Conservation (phyloP, 1,284 basidiomycete genomes). For the Apiotrichum siamense region DNA sequence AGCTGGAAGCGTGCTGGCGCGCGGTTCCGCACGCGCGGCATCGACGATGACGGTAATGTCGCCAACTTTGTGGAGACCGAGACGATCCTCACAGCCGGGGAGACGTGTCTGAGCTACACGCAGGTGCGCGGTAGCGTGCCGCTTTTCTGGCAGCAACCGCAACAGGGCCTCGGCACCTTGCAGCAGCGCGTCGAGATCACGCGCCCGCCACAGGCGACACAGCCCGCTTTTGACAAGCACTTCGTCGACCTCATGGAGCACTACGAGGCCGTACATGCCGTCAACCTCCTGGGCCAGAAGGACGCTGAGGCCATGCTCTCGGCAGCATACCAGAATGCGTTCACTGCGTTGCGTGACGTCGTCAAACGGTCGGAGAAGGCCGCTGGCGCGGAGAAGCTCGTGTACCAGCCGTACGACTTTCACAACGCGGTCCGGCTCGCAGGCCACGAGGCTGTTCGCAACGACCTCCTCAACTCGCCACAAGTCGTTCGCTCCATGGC, state of each 20-base stretch:
- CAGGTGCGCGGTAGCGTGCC: constrained; percentile 93
- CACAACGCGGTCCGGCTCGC: constrained; percentile 73
- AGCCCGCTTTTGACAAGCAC: constrained; percentile 93
- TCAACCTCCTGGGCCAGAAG: constrained; percentile 81
- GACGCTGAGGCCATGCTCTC: constrained; percentile 87
- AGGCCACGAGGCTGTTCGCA: constrained; percentile 79
- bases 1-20: constrained; percentile 96
- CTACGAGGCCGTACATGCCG: constrained; percentile 72
- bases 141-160: constrained; percentile 98
- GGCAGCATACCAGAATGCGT: constrained; percentile 70
- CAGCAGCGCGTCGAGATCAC: constrained; percentile 84
- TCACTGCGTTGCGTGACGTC: constrained; percentile 47
- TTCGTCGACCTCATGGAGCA: constrained; percentile 77
- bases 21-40: constrained; percentile 91
- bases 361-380: constrained; percentile 52
- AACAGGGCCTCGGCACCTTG: constrained; percentile 66
- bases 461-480: constrained; percentile 66
- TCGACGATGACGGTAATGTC: constrained; percentile 95
- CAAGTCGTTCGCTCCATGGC: constrained; percentile 63
- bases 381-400: constrained; percentile 47
- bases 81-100: constrained; percentile 76
- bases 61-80: constrained; percentile 99
- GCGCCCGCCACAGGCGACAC: constrained; percentile 81
- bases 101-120: constrained; percentile 78
- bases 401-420: constrained; percentile 88